These are phyloP conservation scores for Juglanconis juglandina DNA, from an alignment of 2,329 filamentous ascomycete genomes.

Conservation along the genomic window DNA sequence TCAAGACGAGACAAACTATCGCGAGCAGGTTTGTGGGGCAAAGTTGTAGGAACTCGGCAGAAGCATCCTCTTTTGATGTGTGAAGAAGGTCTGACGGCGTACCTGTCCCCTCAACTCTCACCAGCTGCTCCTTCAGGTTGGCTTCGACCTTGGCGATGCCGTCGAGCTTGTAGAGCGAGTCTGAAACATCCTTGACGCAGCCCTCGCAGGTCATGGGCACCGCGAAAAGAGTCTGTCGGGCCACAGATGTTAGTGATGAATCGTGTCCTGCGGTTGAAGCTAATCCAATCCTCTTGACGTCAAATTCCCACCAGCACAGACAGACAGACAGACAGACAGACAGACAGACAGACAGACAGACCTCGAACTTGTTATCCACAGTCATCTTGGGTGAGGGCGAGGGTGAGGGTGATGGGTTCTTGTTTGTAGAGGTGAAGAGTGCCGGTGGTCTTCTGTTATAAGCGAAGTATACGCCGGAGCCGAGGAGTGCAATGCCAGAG, in stretches of 20 bases:
- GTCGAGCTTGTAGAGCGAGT: slow-evolving; percentile 69
- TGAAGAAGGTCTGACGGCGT: slow-evolving; percentile 22
- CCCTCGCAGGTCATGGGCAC: slow-evolving; percentile 89
- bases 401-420: slow-evolving; percentile 17
- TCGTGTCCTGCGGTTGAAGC: no score
- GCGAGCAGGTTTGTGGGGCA: background rate
- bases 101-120: slow-evolving; percentile 82
- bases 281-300: no score
- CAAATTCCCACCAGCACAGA: no score
- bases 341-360: slow-evolving; percentile 23
- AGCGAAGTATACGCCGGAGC: slow-evolving; percentile 23
- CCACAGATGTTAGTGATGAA: background rate
- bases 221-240: slow-evolving; percentile 78
- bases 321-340: background rate
- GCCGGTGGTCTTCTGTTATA: slow-evolving; percentile 2
- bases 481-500: slow-evolving; percentile 21
- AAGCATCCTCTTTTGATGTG: background rate
- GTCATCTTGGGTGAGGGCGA: slow-evolving; percentile 35
- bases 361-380: slow-evolving; percentile 44
- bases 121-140: slow-evolving; percentile 76
- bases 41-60: background rate
- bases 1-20: background rate
- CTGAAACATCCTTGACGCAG: slow-evolving; percentile 84
- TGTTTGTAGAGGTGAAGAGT: slow-evolving; percentile 1
- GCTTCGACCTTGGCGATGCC: slow-evolving; percentile 82